Percentiles rank a stretch among this genome's conserved stretches.
phyloP scores from a whole-genome alignment of 2,329 filamentous ascomycete species.

The Aspergillus pseudotamarii region DNA sequence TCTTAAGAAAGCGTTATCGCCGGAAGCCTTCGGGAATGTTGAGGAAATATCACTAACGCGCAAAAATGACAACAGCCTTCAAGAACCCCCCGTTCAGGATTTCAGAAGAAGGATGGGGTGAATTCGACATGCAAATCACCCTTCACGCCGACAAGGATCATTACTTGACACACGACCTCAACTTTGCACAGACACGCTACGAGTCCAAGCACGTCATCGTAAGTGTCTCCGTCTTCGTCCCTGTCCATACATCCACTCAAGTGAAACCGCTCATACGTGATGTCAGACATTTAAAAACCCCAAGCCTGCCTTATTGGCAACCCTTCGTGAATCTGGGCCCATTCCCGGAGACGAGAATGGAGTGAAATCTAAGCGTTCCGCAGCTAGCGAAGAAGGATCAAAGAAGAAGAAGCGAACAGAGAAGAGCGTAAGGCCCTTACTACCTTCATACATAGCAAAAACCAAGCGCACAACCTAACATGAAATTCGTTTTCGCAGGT shows the following conservation, averaged over 20 bases:
- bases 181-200: constrained; percentile 81
- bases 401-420: constrained; percentile 77
- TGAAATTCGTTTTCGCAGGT: constrained; percentile 46
- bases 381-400: constrained; percentile 58
- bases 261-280: not conserved
- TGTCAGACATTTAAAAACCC: constrained; percentile 83
- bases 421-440: constrained; percentile 53
- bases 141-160: constrained; percentile 88
- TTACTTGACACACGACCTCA: constrained; percentile 81
- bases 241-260: not conserved
- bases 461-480: not conserved
- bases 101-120: constrained; percentile 94
- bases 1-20: not conserved
- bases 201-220: constrained; percentile 78
- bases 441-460: not conserved
- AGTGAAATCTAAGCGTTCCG: constrained; percentile 63
- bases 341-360: constrained; percentile 74
- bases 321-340: constrained; percentile 80
- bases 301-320: constrained; percentile 77
- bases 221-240: constrained; percentile 28
- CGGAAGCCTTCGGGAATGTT: not conserved
- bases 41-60: constrained; percentile 7
- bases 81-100: constrained; percentile 85
- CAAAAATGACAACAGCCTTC: constrained; percentile 60
- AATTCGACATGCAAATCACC: constrained; percentile 92